Conservation (phyloP, 2,329 filamentous ascomycete genomes). For the Aspergillus sergii region DNA sequence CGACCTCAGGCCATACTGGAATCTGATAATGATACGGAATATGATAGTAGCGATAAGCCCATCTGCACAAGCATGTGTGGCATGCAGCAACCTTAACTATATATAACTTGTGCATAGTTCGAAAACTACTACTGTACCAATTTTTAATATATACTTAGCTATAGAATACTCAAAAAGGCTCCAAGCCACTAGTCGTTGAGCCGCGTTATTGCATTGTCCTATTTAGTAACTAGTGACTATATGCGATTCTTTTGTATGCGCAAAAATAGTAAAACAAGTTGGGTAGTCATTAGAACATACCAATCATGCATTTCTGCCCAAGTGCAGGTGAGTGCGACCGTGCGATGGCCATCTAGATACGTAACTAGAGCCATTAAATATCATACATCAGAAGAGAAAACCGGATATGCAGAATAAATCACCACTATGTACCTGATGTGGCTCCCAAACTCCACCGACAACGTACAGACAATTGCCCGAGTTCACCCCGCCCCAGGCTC, state of each 20-base stretch:
- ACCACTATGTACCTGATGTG: constrained; percentile 3
- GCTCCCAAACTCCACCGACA: constrained; percentile 10
- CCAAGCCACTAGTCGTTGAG: too few relatives aligned
- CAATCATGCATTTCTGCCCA: neutral
- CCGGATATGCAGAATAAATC: constrained; percentile 3
- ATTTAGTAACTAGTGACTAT: neutral
- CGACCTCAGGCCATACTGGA: constrained; percentile 1
- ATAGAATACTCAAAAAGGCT: too few relatives aligned
- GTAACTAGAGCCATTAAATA: neutral
- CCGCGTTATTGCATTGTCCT: neutral
- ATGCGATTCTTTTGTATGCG: neutral
- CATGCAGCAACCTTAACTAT: constrained; percentile 1
- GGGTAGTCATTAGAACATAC: neutral
- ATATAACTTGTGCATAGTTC: neutral
- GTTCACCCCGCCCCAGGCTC: constrained; percentile 12
- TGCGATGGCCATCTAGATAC: neutral
- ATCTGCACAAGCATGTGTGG: neutral
- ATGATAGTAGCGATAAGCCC: constrained; percentile 8
- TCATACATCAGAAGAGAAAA: constrained; percentile 7
- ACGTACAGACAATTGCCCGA: constrained; percentile 9
- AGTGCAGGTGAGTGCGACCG: too few relatives aligned
- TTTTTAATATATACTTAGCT: too few relatives aligned
- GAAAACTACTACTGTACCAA: too few relatives aligned
- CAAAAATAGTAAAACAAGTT: neutral
- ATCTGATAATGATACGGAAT: neutral